Evolutionary conservation across 2,329 filamentous ascomycete genomes (phyloP).

Genomic region (Rasamsonia emersonii): DNA sequence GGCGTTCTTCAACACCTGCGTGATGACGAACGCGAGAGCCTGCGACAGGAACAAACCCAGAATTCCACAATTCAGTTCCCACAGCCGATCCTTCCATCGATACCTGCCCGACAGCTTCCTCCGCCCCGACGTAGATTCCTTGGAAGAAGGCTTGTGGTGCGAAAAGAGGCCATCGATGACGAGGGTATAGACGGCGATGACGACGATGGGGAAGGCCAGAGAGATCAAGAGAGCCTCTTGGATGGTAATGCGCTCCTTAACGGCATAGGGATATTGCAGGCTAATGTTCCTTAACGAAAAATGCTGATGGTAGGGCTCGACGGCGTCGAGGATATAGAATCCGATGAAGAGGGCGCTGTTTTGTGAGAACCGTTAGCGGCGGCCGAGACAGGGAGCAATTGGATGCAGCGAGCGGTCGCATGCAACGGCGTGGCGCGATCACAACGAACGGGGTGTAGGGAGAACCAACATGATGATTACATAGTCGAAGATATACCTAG

Average conservation of each 20-base stretch:
- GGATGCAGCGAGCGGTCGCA: constrained; percentile 2
- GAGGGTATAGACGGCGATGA: constrained; percentile 49
- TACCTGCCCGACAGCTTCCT: constrained; percentile 39
- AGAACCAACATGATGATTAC: constrained; percentile 47
- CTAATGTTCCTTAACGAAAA: constrained; percentile 50
- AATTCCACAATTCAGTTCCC: constrained; percentile 54
- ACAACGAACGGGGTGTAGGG: constrained; percentile 1
- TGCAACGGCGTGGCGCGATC: no score
- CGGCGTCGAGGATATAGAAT: constrained; percentile 45
- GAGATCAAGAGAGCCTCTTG: constrained; percentile 41
- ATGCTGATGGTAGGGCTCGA: constrained; percentile 49
- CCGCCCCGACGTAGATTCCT: constrained; percentile 24
- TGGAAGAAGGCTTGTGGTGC: constrained; percentile 35
- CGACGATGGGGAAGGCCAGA: constrained; percentile 39
- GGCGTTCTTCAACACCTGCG: constrained; percentile 49
- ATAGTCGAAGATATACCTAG: constrained; percentile 51
- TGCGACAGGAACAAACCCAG: constrained; percentile 48
- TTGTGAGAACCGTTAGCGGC: constrained; percentile 3
- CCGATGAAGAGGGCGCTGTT: constrained; percentile 42
- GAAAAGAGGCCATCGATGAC: constrained; percentile 52
- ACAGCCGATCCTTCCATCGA: constrained; percentile 48
- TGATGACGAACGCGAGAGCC: constrained; percentile 49
- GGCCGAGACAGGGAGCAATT: background rate
- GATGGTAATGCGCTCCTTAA: constrained; percentile 47
- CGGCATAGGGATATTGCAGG: constrained; percentile 50